Conservation (phyloP, 495 filamentous ascomycete species). For the Aspergillus kassunensis region DNA sequence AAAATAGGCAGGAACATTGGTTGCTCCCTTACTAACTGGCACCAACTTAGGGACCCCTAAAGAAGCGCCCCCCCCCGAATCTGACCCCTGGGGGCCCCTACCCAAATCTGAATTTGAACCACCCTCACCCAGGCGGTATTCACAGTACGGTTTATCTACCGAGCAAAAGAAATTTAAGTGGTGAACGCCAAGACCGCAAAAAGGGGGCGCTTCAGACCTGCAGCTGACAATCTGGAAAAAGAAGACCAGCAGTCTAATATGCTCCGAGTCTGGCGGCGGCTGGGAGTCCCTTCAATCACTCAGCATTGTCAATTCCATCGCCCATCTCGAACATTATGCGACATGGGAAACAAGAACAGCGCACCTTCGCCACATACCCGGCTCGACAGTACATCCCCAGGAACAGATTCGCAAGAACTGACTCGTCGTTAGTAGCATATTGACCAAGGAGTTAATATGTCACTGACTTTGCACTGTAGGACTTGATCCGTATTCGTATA, state of each 20-base stretch:
- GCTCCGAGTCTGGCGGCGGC: neutral
- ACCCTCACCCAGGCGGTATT: no score
- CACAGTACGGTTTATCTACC: no score
- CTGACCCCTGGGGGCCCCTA: no score
- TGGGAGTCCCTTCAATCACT: neutral
- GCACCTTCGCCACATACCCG: neutral
- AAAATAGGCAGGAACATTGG: no score
- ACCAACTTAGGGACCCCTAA: no score
- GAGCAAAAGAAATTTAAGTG: no score
- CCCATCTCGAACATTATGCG: neutral
- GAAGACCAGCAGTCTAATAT: neutral
- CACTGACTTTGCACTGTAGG: conserved; percentile 10
- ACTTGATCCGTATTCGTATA: conserved; percentile 36
- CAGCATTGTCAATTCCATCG: neutral
- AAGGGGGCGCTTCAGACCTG: no score
- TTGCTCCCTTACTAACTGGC: no score
- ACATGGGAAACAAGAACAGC: neutral
- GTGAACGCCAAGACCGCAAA: no score
- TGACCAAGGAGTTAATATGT: neutral
- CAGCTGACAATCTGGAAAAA: neutral
- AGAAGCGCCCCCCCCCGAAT: no score
- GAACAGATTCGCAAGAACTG: neutral
- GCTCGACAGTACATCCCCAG: neutral
- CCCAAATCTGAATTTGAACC: no score
- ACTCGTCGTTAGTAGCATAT: neutral